Conservation (phyloP, 371 early-diverging fungal genomes). For the Actinomucor elegans region DNA sequence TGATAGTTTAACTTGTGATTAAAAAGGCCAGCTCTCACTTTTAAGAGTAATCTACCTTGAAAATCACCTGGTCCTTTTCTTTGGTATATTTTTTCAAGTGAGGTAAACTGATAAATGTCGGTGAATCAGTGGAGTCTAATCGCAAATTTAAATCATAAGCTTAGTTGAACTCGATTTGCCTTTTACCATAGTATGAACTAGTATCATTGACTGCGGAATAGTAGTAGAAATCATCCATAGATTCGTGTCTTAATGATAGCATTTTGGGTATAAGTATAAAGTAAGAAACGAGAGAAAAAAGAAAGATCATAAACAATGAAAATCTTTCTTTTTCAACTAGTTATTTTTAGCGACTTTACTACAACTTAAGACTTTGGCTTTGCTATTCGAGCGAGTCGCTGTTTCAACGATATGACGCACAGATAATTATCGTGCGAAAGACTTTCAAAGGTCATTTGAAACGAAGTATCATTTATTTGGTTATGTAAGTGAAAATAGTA, state of each 20-base stretch:
- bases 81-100: background rate
- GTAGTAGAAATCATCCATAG: conserved; percentile 10
- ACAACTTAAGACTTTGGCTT: too few species aligned
- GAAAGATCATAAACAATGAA: too few species aligned
- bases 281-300: background rate
- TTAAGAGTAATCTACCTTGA: background rate
- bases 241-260: conserved; percentile 12
- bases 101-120: background rate
- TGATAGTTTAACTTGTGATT: background rate
- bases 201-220: background rate
- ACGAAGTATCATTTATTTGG: too few species aligned
- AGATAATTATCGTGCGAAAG: too few species aligned
- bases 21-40: background rate
- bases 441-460: too few species aligned
- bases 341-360: too few species aligned
- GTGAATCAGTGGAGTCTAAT: background rate
- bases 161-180: too few species aligned
- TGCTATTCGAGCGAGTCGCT: too few species aligned
- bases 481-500: too few species aligned
- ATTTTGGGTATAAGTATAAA: background rate
- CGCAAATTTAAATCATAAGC: too few species aligned
- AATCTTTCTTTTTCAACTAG: too few species aligned
- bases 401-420: too few species aligned
- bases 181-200: background rate
- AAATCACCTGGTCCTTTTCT: background rate